These are phyloP conservation scores for Pulveroboletus sp. DNA, from an alignment of 768 basidiomycete genomes.

Conservation along the genomic window DNA sequence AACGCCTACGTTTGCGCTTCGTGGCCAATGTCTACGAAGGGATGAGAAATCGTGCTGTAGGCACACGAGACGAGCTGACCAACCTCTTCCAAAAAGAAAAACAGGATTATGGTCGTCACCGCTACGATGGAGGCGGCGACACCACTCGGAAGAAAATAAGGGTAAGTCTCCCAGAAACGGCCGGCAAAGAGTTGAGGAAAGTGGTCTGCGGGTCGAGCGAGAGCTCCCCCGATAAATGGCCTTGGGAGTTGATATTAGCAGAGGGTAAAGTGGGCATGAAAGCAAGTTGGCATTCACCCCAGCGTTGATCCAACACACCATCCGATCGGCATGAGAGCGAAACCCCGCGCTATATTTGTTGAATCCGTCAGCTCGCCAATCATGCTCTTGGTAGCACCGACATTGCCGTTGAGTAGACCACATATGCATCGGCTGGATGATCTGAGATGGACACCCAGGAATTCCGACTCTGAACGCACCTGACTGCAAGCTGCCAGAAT, in stretches of 20 bases:
- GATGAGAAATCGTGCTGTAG: conserved; percentile 2
- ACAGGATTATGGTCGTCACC: conserved; percentile 38
- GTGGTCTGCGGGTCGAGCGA: conserved; percentile 49
- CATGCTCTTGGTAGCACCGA: conserved; percentile 47
- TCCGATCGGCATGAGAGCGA: conserved; percentile 27
- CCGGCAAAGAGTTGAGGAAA: conserved; percentile 45
- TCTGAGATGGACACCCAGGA: not conserved
- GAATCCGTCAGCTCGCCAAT: conserved; percentile 60
- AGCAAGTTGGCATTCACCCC: conserved; percentile 25
- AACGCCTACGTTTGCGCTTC: not conserved
- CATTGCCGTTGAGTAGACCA: conserved; percentile 33
- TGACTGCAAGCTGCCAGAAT: conserved; percentile 54
- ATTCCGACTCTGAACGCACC: conserved; percentile 18
- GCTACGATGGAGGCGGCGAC: conserved; percentile 50
- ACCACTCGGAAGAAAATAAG: conserved; percentile 62
- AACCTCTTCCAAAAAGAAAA: conserved; percentile 54
- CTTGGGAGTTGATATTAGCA: conserved; percentile 2
- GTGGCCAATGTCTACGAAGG: conserved; percentile 7
- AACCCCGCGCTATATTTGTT: conserved; percentile 26
- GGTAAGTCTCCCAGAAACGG: conserved; percentile 47
- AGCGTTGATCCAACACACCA: conserved; percentile 32
- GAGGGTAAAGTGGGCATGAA: not conserved
- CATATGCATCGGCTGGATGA: conserved; percentile 24
- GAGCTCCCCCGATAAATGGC: conserved; percentile 47
- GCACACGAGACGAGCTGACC: not conserved